Conservation (phyloP, 352 stramenopile species). For the Pythium sukuiense region DNA sequence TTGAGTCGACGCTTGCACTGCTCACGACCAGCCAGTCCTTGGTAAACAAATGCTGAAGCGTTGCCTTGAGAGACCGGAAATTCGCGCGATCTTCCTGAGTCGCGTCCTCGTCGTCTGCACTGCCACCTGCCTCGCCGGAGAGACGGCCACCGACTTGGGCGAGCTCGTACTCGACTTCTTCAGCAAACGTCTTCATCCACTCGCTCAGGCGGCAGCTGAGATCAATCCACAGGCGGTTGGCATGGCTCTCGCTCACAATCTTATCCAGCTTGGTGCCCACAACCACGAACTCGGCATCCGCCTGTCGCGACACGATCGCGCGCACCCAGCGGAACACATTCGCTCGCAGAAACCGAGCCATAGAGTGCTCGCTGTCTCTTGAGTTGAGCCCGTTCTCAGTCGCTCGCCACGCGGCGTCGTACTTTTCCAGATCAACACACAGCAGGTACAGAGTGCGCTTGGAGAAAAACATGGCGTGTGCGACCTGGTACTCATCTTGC, state of each 20-base stretch:
- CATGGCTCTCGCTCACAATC: slow-evolving; percentile 12
- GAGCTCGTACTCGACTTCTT: slow-evolving; percentile 17
- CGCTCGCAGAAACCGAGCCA: slow-evolving; percentile 14
- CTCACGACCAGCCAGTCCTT: slow-evolving; percentile 13
- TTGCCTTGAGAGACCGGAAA: slow-evolving; percentile 13
- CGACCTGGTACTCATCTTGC: slow-evolving; percentile 8
- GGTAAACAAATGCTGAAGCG: slow-evolving; percentile 5
- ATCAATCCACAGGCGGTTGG: slow-evolving; percentile 6
- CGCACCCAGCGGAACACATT: slow-evolving; percentile 28
- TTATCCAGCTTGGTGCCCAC: slow-evolving; percentile 28
- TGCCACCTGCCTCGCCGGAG: neutral
- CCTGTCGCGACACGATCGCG: slow-evolving; percentile 13
- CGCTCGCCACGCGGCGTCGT: neutral
- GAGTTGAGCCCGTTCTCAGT: neutral
- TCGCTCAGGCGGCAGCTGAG: slow-evolving; percentile 6
- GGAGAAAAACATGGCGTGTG: slow-evolving; percentile 9
- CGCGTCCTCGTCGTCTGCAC: neutral
- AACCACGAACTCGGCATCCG: slow-evolving; percentile 28
- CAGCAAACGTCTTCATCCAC: slow-evolving; percentile 12
- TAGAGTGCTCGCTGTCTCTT: slow-evolving; percentile 10
- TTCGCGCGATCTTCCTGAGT: neutral
- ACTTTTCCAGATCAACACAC: slow-evolving; percentile 8
- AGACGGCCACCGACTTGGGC: neutral
- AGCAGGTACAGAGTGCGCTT: slow-evolving; percentile 11
- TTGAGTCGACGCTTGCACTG: neutral